phyloP scores from a whole-genome alignment of 148 eudicot species.

The Drosera capensis region DNA sequence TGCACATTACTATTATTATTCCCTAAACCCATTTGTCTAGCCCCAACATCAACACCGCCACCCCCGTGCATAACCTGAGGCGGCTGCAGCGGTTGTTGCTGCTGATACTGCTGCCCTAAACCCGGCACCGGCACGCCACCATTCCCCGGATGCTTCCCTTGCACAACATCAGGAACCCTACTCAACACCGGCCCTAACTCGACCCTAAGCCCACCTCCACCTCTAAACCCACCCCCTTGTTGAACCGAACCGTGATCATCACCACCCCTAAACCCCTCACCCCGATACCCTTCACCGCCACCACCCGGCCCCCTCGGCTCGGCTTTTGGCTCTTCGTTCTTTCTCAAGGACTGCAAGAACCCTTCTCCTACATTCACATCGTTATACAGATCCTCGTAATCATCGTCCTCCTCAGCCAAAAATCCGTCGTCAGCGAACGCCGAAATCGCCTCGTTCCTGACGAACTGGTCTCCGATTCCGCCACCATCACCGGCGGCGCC shows the following conservation, averaged over 20 bases:
- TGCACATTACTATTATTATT: constrained; percentile 13
- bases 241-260: constrained; percentile 13
- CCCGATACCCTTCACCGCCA: constrained; percentile 22
- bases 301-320: constrained; percentile 17
- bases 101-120: constrained; percentile 23
- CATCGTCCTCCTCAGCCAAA: constrained; percentile 67
- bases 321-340: constrained; percentile 28
- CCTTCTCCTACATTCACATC: constrained; percentile 85
- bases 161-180: constrained; percentile 33
- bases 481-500: constrained; percentile 12
- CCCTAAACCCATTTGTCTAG: constrained; percentile 19
- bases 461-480: constrained; percentile 35
- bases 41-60: constrained; percentile 25
- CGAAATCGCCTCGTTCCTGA: constrained; percentile 61
- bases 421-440: constrained; percentile 72
- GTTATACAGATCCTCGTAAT: constrained; percentile 78
- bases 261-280: constrained; percentile 23
- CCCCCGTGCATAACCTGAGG: constrained; percentile 17
- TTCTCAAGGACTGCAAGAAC: constrained; percentile 40
- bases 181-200: constrained; percentile 35
- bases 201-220: constrained; percentile 44
- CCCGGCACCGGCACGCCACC: constrained; percentile 18
- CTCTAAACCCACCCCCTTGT: constrained; percentile 13
- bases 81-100: constrained; percentile 21
- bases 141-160: constrained; percentile 19